Evolutionary conservation across 768 basidiomycete species (phyloP), one percentile per base, ranked within the genome.

Genomic region (Leccinum truebloodii): DNA sequence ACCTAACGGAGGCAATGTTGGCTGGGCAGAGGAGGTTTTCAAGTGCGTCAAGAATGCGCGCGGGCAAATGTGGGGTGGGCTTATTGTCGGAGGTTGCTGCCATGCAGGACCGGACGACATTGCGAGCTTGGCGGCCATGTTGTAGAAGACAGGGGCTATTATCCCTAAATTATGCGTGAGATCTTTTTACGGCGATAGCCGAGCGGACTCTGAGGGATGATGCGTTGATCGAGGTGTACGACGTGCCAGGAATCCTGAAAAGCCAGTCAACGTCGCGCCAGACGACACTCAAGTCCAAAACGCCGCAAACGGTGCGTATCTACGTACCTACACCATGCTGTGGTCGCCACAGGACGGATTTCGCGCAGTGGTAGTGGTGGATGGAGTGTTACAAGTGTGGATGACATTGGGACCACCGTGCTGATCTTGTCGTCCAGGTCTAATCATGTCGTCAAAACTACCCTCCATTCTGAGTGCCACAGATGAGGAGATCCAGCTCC

Each of bases 401-500:
- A 78, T 80, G 71, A 63, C 57, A 20, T 48, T 16, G 35, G 24
- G 48, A 24, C 26, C 41, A 57, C 8, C 4, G 48, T 62, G 39
- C 71, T 79, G 71, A 76, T 72, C 57, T n/a, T 12, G 67, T 66
- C 54, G 28, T 60, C 52, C 57, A 78, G 71, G 68, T 70, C 58
- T 61, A 73, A 75, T 57, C 75, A 83, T 83, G 83, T 81, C 91
- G 71, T 93, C 93, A 76, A 97, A 97, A 86, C 85, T 98, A 68
- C 96, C 96, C 70, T 89, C 94, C 71, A 85, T 91, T 68, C 86
- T 99, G 71, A 87, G 87, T 74, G 92, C 95, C 50, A 95, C 94
- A 58, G 95, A 98, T 78, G 95, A 98, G 81, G 96, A 98, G 78
- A 95, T 98, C 69, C 92, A 92, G 78, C 87, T 94, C 68, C 84